These are phyloP conservation scores for Trichoderma atrobrunneum DNA, from an alignment of 2,329 filamentous ascomycete genomes.

Conservation along the genomic window DNA sequence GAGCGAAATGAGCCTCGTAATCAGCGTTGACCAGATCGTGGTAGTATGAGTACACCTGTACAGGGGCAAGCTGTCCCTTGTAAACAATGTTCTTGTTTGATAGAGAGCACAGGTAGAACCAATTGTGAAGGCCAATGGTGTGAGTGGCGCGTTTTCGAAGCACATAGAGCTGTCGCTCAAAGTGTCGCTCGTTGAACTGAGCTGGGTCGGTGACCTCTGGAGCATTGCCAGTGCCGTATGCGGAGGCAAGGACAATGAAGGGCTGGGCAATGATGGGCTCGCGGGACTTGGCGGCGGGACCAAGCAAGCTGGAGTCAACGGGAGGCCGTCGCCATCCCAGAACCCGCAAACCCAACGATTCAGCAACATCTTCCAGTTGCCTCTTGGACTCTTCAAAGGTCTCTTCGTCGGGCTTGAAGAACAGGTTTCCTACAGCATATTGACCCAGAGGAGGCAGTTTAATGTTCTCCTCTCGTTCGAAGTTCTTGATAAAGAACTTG, in stretches of 20 bases:
- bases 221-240: conserved; percentile 77
- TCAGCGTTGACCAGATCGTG: conserved; percentile 95
- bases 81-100: conserved; percentile 99
- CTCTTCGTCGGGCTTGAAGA: conserved; percentile 96
- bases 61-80: conserved; percentile 91
- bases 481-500: conserved; percentile 98
- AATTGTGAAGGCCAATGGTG: conserved; percentile 92
- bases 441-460: conserved; percentile 85
- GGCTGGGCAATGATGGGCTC: conserved; percentile 95
- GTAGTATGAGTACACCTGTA: conserved; percentile 97
- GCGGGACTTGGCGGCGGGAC: conserved; percentile 86
- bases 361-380: conserved; percentile 91
- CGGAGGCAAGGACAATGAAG: conserved; percentile 82
- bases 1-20: conserved; percentile 93
- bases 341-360: conserved; percentile 81
- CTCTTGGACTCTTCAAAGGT: conserved; percentile 85
- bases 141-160: conserved; percentile 93
- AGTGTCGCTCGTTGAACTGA: conserved; percentile 77
- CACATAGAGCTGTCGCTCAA: conserved; percentile 91
- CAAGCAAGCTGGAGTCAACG: conserved; percentile 86
- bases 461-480: conserved; percentile 84
- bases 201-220: conserved; percentile 76
- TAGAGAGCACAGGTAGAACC: conserved; percentile 97
- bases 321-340: conserved; percentile 96
- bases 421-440: conserved; percentile 95